Evolutionary conservation across 257 asterid species (phyloP), one percentile per base, ranked within the genome.

Genomic region (Scutellaria baicalensis): DNA sequence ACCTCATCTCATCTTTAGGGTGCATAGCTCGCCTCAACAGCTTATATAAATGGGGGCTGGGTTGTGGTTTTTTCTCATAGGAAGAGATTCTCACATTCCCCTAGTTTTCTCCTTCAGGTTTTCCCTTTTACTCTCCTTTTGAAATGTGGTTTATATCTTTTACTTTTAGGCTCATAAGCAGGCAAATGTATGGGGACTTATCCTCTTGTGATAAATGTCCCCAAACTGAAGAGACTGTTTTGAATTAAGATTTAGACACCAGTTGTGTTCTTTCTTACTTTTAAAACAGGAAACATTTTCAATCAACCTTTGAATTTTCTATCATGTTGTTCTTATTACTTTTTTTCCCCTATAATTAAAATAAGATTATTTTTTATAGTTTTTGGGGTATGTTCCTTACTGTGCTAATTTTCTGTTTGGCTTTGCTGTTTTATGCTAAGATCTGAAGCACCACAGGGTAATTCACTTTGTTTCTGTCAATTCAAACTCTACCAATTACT

Each of bases 41-140:
- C 54, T 60, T 74, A 62, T 80, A 82, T 80, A 80, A 84, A 47
- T 59, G 38, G 33, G 75, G 62, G 44, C 20, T 59, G 40, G 31
- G 33, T 73, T 48, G 48, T 48, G 55, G 69, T 35, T 71, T 57
- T 59, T 40, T 13, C 38, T 14, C 48, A 42, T 21, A 60, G 14
- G 62, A 78, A 76, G 54, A 27, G 4, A 10, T 21, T 38, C 45
- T 4, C 21, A 8, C 7, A 5, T 33, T 6, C 17, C 44, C 43
- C 60, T 55, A 17, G 20, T 47, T 64, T 64, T 70, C 73, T 9
- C 76, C 56, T 51, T 49, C 68, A 68, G 66, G 72, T 75, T 57
- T 71, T 4, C 16, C 60, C 54, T 59, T 48, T 55, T 17, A 6
- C 33, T 17, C 47, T 8, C 39, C 60, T 39, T 60, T 17, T 68